Percentiles rank a stretch among this genome's conserved stretches.
Evolutionary conservation across 371 early-diverging fungal genomes (phyloP).

Genomic region (Mortierella sp.): DNA sequence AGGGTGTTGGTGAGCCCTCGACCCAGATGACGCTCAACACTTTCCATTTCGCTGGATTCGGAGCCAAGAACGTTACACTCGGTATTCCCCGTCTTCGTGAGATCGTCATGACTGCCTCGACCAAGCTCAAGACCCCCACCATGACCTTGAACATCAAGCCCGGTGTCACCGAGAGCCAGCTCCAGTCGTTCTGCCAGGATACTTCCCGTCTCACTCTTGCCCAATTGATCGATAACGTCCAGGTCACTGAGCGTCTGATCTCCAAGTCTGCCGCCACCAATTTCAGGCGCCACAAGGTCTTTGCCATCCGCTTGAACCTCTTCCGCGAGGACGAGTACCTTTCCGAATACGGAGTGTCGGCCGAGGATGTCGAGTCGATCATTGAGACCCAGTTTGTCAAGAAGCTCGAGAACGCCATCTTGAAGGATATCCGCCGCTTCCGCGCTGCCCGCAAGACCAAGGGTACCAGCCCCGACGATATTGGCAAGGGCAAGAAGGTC

Average conservation of each 20-base stretch:
- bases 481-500: conserved; percentile 58
- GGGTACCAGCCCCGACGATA: conserved; percentile 58
- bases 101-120: conserved; percentile 99
- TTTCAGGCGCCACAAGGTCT: conserved; percentile 74
- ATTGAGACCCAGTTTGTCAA: conserved; percentile 82
- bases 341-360: conserved; percentile 82
- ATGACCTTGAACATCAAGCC: conserved; percentile 90
- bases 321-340: conserved; percentile 85
- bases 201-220: conserved; percentile 80
- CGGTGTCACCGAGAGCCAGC: conserved; percentile 71
- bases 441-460: conserved; percentile 47
- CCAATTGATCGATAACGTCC: conserved; percentile 87
- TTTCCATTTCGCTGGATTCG: conserved; percentile 99
- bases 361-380: conserved; percentile 76
- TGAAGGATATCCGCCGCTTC: conserved; percentile 52
- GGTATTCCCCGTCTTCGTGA: conserved; percentile 99
- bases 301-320: conserved; percentile 86
- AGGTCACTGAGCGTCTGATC: conserved; percentile 74
- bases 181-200: conserved; percentile 73
- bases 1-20: conserved; percentile 99
- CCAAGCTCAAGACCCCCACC: conserved; percentile 94
- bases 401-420: conserved; percentile 71
- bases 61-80: conserved; percentile 99
- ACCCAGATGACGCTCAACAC: conserved; percentile 99
- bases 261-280: conserved; percentile 65